These are phyloP conservation scores for Colletotrichum phormii DNA, from an alignment of 2,329 filamentous ascomycete species.

Conservation along the genomic window DNA sequence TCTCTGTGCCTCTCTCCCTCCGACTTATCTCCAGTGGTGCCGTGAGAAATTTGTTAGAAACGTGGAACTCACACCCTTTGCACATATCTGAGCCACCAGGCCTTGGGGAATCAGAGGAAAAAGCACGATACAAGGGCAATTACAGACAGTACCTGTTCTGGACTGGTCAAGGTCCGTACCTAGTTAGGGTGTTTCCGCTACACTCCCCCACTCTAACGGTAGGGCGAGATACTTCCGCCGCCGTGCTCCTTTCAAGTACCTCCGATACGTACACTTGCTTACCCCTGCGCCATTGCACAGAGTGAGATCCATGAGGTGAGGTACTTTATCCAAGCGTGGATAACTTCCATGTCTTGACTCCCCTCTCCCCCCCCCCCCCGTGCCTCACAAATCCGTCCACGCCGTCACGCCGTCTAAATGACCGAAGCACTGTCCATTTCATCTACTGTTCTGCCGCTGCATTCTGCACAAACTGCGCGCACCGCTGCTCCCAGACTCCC, in stretches of 20 bases:
- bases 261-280: constrained; percentile 11
- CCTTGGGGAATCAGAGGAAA: not conserved
- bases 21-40: not conserved
- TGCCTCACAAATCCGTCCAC: not conserved
- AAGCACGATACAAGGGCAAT: constrained; percentile 22
- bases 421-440: constrained; percentile 12
- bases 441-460: not conserved
- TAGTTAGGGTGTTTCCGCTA: constrained; percentile 16
- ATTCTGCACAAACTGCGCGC: not conserved
- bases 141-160: constrained; percentile 28
- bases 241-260: constrained; percentile 2
- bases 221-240: constrained; percentile 27
- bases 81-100: constrained; percentile 1
- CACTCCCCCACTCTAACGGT: constrained; percentile 14
- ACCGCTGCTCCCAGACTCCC: not conserved
- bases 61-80: not conserved
- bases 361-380: constrained; percentile 1
- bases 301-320: constrained; percentile 15
- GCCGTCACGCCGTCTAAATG: not conserved
- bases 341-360: constrained; percentile 15
- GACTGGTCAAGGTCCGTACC: constrained; percentile 12
- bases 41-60: not conserved
- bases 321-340: constrained; percentile 30
- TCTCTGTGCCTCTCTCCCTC: not conserved
- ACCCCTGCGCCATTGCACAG: constrained; percentile 24